Evolutionary conservation across 768 basidiomycete genomes (phyloP).

Genomic region (Solioccasus polychromus): DNA sequence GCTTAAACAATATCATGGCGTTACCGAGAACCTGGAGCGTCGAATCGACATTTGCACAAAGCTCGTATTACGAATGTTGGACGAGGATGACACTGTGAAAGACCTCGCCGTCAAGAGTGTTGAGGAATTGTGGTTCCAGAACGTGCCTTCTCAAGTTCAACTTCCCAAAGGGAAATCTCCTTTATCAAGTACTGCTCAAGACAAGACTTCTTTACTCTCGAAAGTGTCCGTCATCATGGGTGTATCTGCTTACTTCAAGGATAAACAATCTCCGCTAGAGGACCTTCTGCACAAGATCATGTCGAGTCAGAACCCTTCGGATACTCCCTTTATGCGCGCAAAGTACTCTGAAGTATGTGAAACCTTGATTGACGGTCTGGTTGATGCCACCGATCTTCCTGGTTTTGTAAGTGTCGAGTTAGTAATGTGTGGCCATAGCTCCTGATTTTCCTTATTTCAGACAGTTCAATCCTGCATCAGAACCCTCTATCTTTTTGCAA

Average conservation of each 20-base stretch:
- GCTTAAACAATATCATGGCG: slow-evolving; percentile 74
- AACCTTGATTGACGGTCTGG: slow-evolving; percentile 79
- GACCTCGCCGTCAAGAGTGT: slow-evolving; percentile 88
- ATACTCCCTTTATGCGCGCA: slow-evolving; percentile 52
- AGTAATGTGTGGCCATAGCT: too few species aligned
- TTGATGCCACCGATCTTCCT: slow-evolving; percentile 79
- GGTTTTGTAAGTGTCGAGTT: slow-evolving; percentile 57
- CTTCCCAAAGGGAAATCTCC: slow-evolving; percentile 38
- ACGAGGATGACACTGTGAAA: slow-evolving; percentile 94
- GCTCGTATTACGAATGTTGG: slow-evolving; percentile 79
- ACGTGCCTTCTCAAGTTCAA: slow-evolving; percentile 27
- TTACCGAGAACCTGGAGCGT: slow-evolving; percentile 55
- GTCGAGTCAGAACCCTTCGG: slow-evolving; percentile 58
- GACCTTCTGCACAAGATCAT: slow-evolving; percentile 83
- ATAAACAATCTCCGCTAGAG: slow-evolving; percentile 80
- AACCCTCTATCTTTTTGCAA: slow-evolving; percentile 79
- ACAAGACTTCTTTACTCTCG: slow-evolving; percentile 53
- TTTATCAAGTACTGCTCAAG: slow-evolving; percentile 34
- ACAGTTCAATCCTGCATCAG: slow-evolving; percentile 81
- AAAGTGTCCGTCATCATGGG: slow-evolving; percentile 86
- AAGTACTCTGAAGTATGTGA: slow-evolving; percentile 85
- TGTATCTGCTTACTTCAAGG: slow-evolving; percentile 77
- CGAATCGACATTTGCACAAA: slow-evolving; percentile 79
- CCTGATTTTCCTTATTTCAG: slow-evolving; percentile 37
- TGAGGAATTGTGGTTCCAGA: slow-evolving; percentile 88